Evolutionary conservation across 108 stramenopile genomes (phyloP).

Genomic region (Mayamaea pseudoterrestris): DNA sequence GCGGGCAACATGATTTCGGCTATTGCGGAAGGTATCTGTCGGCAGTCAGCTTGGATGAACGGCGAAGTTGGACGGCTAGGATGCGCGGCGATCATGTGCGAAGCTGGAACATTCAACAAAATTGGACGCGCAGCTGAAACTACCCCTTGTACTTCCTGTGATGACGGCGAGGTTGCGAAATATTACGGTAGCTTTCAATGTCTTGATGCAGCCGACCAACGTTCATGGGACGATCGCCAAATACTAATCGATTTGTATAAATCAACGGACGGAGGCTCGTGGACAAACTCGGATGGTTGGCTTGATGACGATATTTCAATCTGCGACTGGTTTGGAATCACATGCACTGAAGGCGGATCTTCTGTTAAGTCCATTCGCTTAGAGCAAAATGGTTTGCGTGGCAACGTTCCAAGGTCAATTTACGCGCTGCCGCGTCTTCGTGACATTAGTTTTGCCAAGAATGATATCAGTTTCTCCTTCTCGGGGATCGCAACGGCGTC

Average conservation of each 20-base stretch:
- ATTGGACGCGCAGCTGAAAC: conserved; percentile 33
- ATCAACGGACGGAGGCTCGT: conserved; percentile 2
- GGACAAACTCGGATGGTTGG: conserved; percentile 6
- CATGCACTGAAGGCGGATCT: conserved; percentile 18
- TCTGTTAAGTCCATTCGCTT: conserved; percentile 38
- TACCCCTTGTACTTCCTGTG: conserved; percentile 38
- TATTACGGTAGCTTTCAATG: conserved; percentile 54
- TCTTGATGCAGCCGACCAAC: conserved; percentile 26
- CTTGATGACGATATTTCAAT: conserved; percentile 26
- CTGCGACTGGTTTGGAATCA: conserved; percentile 41
- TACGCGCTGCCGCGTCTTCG: conserved; percentile 2
- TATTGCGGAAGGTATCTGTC: conserved; percentile 23
- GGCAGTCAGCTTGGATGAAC: conserved; percentile 25
- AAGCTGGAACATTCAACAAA: conserved; percentile 37
- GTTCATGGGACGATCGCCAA: background rate
- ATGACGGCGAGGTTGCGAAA: conserved; percentile 30
- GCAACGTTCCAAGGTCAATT: conserved; percentile 4
- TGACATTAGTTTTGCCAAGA: background rate
- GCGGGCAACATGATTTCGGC: conserved; percentile 27
- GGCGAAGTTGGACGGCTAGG: conserved; percentile 39
- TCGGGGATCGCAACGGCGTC: conserved; percentile 38
- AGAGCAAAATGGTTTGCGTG: conserved; percentile 8
- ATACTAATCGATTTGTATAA: conserved; percentile 7
- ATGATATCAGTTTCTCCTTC: conserved; percentile 37
- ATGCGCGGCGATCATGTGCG: conserved; percentile 74